Conservation (phyloP, 2,329 filamentous ascomycete genomes). For the Aspergillus eucalypticola region DNA sequence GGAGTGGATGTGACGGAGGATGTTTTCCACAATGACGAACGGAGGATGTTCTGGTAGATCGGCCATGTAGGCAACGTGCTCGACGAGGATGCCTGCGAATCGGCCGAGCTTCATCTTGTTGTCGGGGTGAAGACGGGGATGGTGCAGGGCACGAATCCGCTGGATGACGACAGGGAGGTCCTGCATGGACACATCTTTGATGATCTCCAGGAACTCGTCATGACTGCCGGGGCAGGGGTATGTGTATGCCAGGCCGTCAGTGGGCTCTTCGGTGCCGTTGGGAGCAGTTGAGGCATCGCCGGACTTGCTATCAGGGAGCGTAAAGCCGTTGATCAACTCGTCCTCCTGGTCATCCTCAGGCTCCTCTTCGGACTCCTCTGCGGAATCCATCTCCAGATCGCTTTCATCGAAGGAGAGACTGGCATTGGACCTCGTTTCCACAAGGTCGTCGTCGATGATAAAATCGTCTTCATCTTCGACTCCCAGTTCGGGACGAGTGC, state of each 20-base stretch:
- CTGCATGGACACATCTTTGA: constrained; percentile 60
- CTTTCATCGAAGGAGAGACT: constrained; percentile 45
- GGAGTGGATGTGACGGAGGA: constrained; percentile 90
- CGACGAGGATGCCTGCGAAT: constrained; percentile 50
- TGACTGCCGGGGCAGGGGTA: constrained; percentile 82
- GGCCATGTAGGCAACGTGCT: constrained; percentile 61
- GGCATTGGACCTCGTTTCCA: constrained; percentile 72
- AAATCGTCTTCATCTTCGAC: constrained; percentile 96
- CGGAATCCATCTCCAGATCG: constrained; percentile 59
- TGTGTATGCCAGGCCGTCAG: constrained; percentile 69
- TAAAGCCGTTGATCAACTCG: constrained; percentile 71
- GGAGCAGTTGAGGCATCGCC: constrained; percentile 31
- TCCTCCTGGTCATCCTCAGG: constrained; percentile 59
- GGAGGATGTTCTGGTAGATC: constrained; percentile 54
- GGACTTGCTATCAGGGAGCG: constrained; percentile 40
- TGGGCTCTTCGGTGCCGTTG: constrained; percentile 47
- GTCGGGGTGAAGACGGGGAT: constrained; percentile 77
- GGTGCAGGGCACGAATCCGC: constrained; percentile 86
- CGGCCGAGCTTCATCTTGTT: constrained; percentile 80
- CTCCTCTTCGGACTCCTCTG: constrained; percentile 57
- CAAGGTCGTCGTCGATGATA: constrained; percentile 80
- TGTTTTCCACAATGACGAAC: constrained; percentile 70
- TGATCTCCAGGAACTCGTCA: constrained; percentile 68
- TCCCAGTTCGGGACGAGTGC: constrained; percentile 54
- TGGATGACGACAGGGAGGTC: constrained; percentile 79